phyloP scores from a whole-genome alignment of 768 basidiomycete genomes.

The Boletus rex-veris region DNA sequence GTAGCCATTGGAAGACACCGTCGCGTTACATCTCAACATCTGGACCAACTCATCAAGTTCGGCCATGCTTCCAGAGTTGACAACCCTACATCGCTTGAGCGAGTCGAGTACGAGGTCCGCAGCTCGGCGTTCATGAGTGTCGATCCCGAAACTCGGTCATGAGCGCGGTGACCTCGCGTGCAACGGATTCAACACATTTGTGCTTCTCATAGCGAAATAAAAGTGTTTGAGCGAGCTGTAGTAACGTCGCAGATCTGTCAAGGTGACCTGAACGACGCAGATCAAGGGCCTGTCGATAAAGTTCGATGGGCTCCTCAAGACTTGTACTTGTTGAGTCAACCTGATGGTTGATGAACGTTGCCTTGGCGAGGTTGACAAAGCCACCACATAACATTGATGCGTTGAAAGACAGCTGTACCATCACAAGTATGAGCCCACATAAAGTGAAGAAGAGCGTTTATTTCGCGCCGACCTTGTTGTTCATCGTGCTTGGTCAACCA shows the following conservation, averaged over 20 bases:
- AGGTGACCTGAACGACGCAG: not conserved
- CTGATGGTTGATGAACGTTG: not conserved
- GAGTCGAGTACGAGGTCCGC: no score
- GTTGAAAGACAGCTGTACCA: not conserved
- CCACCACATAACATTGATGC: not conserved
- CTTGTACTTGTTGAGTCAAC: not conserved
- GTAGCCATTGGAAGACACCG: no score
- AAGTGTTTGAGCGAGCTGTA: not conserved
- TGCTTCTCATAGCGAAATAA: not conserved
- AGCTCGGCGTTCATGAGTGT: not conserved
- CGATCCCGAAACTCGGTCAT: not conserved
- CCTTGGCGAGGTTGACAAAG: not conserved
- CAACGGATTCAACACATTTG: not conserved
- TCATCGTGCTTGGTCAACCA: constrained; percentile 52
- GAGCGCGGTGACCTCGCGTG: not conserved
- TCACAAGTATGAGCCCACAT: constrained; percentile 67
- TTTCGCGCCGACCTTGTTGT: constrained; percentile 71
- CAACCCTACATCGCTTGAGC: no score
- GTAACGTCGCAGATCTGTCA: not conserved
- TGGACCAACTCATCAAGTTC: no score
- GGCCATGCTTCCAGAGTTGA: no score
- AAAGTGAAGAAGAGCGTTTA: constrained; percentile 68
- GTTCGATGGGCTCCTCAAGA: not conserved
- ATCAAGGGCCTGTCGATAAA: not conserved
- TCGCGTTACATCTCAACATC: no score